phyloP scores from a whole-genome alignment of 306 rosid species.

The Crotalaria pallida region DNA sequence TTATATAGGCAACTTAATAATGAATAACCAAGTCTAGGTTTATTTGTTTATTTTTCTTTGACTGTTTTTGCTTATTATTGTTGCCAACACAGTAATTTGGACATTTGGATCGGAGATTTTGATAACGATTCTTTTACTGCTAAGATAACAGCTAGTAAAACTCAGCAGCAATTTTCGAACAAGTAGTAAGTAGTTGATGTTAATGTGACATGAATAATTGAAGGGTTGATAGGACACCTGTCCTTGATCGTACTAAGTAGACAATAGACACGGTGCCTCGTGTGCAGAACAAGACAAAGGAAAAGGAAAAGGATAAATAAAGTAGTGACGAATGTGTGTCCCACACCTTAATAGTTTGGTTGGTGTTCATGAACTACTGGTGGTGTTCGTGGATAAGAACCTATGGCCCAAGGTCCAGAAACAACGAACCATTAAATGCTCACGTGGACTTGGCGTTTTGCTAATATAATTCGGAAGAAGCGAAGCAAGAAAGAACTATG shows the following conservation, averaged over 20 bases:
- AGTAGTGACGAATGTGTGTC: conserved; percentile 2
- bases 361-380: neutral
- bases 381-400: neutral
- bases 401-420: neutral
- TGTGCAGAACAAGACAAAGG: neutral
- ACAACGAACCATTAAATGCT: conserved; percentile 24
- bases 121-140: neutral
- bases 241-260: conserved; percentile 43
- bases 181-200: neutral
- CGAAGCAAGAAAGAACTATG: too few relatives aligned
- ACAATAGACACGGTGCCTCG: conserved; percentile 17
- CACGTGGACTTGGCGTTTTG: conserved; percentile 41
- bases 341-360: neutral
- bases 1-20: too few relatives aligned
- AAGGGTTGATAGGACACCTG: conserved; percentile 32
- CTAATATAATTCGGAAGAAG: neutral
- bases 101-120: neutral
- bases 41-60: too few relatives aligned
- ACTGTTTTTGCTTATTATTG: too few relatives aligned
- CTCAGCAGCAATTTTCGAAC: neutral
- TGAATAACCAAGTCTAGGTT: too few relatives aligned
- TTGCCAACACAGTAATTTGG: neutral
- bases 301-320: neutral
- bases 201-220: neutral
- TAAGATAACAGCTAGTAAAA: neutral